phyloP scores from a whole-genome alignment of 2,329 filamentous ascomycete species.

The Hymenoscyphus fructigenus region DNA sequence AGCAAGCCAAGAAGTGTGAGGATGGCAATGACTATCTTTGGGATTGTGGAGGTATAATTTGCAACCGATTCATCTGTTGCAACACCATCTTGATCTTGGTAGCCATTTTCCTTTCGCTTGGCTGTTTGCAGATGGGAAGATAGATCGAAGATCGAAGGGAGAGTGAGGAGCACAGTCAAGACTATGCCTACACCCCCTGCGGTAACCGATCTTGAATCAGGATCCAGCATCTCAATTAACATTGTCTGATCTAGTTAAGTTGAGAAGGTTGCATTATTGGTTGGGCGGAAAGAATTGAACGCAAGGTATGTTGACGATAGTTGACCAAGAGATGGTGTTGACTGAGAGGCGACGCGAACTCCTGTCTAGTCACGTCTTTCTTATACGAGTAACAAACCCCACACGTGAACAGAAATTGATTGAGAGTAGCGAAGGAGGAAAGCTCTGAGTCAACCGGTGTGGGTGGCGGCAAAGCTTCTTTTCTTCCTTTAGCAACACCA shows the following conservation, averaged over 20 bases:
- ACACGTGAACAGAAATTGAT: not conserved
- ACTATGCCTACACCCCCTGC: constrained; percentile 35
- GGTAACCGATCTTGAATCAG: constrained; percentile 29
- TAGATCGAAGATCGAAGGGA: constrained; percentile 41
- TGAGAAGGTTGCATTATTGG: not conserved
- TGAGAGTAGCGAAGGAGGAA: not conserved
- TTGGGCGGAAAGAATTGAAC: not conserved
- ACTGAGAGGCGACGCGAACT: not conserved
- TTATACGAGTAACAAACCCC: not conserved
- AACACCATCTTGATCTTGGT: constrained; percentile 68
- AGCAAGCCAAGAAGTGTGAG: constrained; percentile 54
- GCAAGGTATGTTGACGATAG: not conserved
- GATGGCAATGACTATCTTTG: constrained; percentile 55
- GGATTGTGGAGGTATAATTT: constrained; percentile 59
- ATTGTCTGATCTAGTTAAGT: not conserved
- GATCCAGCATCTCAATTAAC: constrained; percentile 62
- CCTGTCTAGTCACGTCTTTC: not conserved
- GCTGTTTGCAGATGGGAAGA: constrained; percentile 37
- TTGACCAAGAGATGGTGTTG: not conserved
- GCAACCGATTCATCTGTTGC: constrained; percentile 63
- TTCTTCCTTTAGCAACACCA: not conserved
- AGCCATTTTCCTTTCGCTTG: constrained; percentile 45
- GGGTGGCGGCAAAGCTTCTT: not conserved
- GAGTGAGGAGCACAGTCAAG: constrained; percentile 39
- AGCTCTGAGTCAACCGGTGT: constrained; percentile 7